Evolutionary conservation across 2,329 filamentous ascomycete species (phyloP).

Genomic region (Verticillium tricorpus): DNA sequence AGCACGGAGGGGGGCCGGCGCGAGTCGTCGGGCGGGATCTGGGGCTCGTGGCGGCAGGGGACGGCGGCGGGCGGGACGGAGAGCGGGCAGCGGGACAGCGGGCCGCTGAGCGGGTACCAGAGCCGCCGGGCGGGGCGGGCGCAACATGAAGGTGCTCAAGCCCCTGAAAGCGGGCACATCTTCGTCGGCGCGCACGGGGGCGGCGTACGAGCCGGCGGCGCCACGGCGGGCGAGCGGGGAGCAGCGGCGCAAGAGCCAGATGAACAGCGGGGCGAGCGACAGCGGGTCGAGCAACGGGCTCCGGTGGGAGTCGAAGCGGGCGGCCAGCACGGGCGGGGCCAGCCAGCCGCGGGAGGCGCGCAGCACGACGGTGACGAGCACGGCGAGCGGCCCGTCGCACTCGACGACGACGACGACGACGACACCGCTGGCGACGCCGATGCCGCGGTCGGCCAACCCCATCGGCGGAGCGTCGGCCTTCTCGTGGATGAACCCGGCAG

Average conservation of each 20-base stretch:
- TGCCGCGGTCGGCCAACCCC: conserved; percentile 68
- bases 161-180: conserved; percentile 57
- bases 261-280: conserved; percentile 20
- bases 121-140: conserved; percentile 58
- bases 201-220: conserved; percentile 47
- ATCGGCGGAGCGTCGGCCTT: conserved; percentile 92
- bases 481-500: conserved; percentile 72
- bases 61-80: conserved; percentile 45
- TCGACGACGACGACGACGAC: conserved; percentile 17
- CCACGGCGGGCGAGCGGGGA: conserved; percentile 42
- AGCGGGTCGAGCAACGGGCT: conserved; percentile 19
- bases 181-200: conserved; percentile 43
- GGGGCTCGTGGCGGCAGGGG: conserved; percentile 67
- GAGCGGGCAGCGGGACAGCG: conserved; percentile 45
- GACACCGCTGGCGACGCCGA: conserved; percentile 21
- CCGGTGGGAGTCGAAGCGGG: conserved; percentile 53
- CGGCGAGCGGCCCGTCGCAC: conserved; percentile 26
- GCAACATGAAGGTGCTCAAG: conserved; percentile 88
- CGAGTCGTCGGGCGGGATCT: conserved; percentile 53
- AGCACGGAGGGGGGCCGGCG: conserved; percentile 25
- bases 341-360: conserved; percentile 10
- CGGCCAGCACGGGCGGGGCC: conserved; percentile 28
- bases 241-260: conserved; percentile 51
- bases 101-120: conserved; percentile 63
- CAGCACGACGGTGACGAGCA: conserved; percentile 4